Evolutionary conservation across 805 yeast genomes (phyloP).

Genomic region (Metschnikowia proteae): DNA sequence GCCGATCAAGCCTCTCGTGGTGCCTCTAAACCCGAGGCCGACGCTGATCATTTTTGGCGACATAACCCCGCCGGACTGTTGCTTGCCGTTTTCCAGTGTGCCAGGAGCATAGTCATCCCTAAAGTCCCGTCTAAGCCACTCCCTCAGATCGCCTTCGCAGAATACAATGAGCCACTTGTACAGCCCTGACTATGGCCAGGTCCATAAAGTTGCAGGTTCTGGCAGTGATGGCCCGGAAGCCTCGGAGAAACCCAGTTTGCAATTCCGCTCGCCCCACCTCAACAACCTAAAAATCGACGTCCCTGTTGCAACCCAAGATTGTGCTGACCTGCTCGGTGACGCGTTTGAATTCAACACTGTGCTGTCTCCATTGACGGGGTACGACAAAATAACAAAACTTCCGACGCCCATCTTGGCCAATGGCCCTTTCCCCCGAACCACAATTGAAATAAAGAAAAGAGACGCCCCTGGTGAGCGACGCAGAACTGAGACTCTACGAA

Average conservation of each 20-base stretch:
- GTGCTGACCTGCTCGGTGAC: conserved; percentile 8
- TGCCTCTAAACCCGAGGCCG: background rate
- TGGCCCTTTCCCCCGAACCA: conserved; percentile 9
- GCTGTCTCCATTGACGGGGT: conserved; percentile 11
- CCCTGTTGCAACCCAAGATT: conserved; percentile 2
- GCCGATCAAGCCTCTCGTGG: background rate
- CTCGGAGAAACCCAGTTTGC: background rate
- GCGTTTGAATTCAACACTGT: conserved; percentile 9
- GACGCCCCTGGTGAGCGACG: background rate
- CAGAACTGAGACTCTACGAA: conserved; percentile 5
- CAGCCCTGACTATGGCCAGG: background rate
- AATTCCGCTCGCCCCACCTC: conserved; percentile 2
- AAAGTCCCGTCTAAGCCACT: background rate
- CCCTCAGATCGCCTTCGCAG: background rate
- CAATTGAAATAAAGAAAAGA: conserved; percentile 11
- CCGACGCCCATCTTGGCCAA: conserved; percentile 41
- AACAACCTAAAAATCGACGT: conserved; percentile 12
- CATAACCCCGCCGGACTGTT: background rate
- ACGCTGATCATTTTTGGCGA: background rate
- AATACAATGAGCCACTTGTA: conserved; percentile 1
- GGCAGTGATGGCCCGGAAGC: background rate
- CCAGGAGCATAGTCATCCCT: background rate
- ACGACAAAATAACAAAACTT: conserved; percentile 37
- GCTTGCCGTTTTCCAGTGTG: background rate
- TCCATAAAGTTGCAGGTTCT: background rate